Evolutionary conservation across 768 basidiomycete species (phyloP).

Genomic region (Trametes maxima): DNA sequence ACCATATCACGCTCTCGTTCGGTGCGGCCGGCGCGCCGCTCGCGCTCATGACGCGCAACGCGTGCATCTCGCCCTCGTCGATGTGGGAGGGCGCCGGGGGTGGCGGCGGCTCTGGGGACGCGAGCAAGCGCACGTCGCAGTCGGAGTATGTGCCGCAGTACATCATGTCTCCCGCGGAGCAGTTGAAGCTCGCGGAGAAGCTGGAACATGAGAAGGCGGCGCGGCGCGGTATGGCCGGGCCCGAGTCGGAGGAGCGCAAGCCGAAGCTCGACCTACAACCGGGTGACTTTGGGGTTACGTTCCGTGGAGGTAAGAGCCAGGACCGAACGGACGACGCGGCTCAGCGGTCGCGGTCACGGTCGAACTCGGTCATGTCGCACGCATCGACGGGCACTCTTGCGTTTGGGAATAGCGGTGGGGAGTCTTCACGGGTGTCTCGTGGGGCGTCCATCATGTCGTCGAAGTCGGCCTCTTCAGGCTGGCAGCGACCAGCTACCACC

Average conservation of each 20-base stretch:
- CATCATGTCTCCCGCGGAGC: slow-evolving; percentile 68
- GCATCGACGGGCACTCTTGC: slow-evolving; percentile 26
- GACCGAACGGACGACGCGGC: slow-evolving; percentile 1
- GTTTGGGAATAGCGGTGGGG: slow-evolving; percentile 17
- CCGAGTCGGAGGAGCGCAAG: slow-evolving; percentile 15
- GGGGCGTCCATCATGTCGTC: slow-evolving; percentile 12
- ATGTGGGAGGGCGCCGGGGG: slow-evolving; percentile 46
- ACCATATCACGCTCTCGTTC: slow-evolving; percentile 33
- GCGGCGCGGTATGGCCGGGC: slow-evolving; percentile 7
- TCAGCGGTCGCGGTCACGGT: slow-evolving; percentile 19
- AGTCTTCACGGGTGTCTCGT: slow-evolving; percentile 1
- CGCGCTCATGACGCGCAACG: slow-evolving; percentile 32
- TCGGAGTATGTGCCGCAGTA: slow-evolving; percentile 61
- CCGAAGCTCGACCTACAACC: slow-evolving; percentile 29
- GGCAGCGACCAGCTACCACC: background rate
- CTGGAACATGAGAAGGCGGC: slow-evolving; percentile 36
- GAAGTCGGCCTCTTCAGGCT: slow-evolving; percentile 1
- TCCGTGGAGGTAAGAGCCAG: slow-evolving; percentile 7
- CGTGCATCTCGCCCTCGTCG: slow-evolving; percentile 38
- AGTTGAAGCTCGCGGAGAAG: slow-evolving; percentile 61
- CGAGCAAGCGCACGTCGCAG: slow-evolving; percentile 32
- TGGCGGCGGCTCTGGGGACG: background rate
- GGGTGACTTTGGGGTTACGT: slow-evolving; percentile 27
- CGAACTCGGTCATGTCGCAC: slow-evolving; percentile 27
- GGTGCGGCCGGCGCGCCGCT: slow-evolving; percentile 28